Percentiles rank a stretch among this genome's conserved stretches.
Evolutionary conservation across 108 stramenopile species (phyloP).

Genomic region (Nannochloropsis granulata): DNA sequence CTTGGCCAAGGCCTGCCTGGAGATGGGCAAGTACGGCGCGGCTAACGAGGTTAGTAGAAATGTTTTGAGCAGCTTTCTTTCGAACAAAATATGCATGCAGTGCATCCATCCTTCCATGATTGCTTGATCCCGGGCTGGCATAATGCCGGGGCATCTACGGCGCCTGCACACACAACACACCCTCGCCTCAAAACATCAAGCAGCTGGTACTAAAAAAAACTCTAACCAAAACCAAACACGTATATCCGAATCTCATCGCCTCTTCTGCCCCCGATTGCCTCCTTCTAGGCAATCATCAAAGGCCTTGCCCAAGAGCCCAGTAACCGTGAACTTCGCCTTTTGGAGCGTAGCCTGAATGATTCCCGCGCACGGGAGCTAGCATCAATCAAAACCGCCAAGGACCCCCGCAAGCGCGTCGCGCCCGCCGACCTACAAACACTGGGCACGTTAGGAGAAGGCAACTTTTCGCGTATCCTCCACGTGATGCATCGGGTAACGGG

Average conservation of each 20-base stretch:
- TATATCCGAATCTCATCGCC: not conserved
- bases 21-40: not conserved
- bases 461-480: conserved; percentile 63
- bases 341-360: not conserved
- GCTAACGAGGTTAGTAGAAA: not conserved
- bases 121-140: no score
- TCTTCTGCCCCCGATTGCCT: not conserved
- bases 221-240: no score
- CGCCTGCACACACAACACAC: no score
- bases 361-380: not conserved
- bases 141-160: no score
- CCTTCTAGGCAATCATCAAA: not conserved
- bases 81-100: no score
- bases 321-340: not conserved
- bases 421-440: not conserved
- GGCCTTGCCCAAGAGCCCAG: not conserved
- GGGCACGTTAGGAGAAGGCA: conserved; percentile 45
- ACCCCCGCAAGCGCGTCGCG: not conserved
- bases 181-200: no score
- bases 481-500: conserved; percentile 58
- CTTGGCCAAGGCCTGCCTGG: not conserved
- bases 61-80: no score
- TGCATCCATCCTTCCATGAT: no score
- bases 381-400: not conserved
- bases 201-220: no score